Conservation (phyloP, 1,284 basidiomycete genomes). For the Rhodotorula glutinis region DNA sequence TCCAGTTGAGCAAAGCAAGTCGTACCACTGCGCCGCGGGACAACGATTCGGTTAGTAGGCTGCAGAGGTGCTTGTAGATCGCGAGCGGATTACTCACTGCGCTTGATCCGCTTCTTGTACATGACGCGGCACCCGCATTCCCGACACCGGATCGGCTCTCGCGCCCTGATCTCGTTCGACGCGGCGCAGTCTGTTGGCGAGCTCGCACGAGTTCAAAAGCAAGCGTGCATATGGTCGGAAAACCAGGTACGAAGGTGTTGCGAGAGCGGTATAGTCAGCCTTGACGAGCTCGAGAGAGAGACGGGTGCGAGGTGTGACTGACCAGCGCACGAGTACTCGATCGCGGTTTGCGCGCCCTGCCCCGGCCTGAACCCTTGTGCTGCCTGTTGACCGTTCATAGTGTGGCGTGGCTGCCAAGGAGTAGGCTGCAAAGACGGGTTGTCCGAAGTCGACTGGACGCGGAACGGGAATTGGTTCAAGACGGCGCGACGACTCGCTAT, state of each 20-base stretch:
- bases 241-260: background rate
- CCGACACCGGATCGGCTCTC: slow-evolving; percentile 92
- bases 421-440: no score
- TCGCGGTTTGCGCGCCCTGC: background rate
- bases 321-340: slow-evolving; percentile 94
- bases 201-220: background rate
- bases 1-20: background rate
- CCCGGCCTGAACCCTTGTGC: background rate
- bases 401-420: background rate
- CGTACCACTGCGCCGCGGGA: background rate
- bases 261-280: background rate
- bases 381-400: slow-evolving; percentile 13
- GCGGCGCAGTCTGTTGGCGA: slow-evolving; percentile 75
- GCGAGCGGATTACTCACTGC: slow-evolving; percentile 66
- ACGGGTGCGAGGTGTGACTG: slow-evolving; percentile 42
- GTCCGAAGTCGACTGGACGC: no score
- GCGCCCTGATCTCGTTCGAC: slow-evolving; percentile 86
- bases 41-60: background rate
- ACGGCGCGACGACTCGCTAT: no score
- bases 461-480: no score
- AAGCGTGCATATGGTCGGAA: no score
- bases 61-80: no score
- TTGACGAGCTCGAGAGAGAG: background rate
- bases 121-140: slow-evolving; percentile 98
- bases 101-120: slow-evolving; percentile 95